Evolutionary conservation across 2,329 filamentous ascomycete species (phyloP).

Genomic region (Camptophora hylomeconis): DNA sequence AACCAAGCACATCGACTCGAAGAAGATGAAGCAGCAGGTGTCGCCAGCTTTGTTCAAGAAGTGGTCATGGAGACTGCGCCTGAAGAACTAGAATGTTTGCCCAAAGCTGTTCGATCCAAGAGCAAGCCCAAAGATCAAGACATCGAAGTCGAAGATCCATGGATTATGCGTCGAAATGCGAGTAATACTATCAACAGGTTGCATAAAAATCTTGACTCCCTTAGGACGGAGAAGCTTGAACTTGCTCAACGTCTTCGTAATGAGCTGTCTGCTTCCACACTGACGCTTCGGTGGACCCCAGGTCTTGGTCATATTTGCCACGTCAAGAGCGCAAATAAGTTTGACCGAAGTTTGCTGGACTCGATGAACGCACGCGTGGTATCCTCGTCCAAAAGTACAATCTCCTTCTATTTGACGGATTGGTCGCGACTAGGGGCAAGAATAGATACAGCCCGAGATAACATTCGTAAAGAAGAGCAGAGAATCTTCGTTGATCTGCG

Average conservation of each 20-base stretch:
- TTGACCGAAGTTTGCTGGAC: slow-evolving; percentile 40
- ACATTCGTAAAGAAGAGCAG: slow-evolving; percentile 75
- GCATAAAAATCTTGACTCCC: slow-evolving; percentile 51
- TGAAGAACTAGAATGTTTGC: slow-evolving; percentile 41
- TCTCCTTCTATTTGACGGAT: slow-evolving; percentile 67
- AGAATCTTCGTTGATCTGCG: slow-evolving; percentile 64
- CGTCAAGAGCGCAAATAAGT: slow-evolving; percentile 49
- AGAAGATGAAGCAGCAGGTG: slow-evolving; percentile 55
- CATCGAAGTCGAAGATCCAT: slow-evolving; percentile 46
- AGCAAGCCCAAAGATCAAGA: slow-evolving; percentile 17
- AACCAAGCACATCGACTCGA: slow-evolving; percentile 65
- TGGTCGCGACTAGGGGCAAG: slow-evolving; percentile 73
- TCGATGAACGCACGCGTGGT: slow-evolving; percentile 42
- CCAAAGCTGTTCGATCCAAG: slow-evolving; percentile 33
- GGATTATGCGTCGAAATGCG: slow-evolving; percentile 53
- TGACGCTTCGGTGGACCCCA: slow-evolving; percentile 76
- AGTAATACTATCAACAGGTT: slow-evolving; percentile 53
- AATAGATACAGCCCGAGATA: slow-evolving; percentile 63
- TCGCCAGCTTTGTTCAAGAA: slow-evolving; percentile 61
- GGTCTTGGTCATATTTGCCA: slow-evolving; percentile 83
- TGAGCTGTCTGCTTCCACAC: slow-evolving; percentile 46
- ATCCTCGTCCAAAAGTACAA: slow-evolving; percentile 69
- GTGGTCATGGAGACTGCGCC: slow-evolving; percentile 55
- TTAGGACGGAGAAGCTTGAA: slow-evolving; percentile 46
- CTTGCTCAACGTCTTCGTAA: slow-evolving; percentile 51